Base-by-base conservation (phyloP, 1,284 basidiomycete species). In the Cystodermella granulosa region DNA sequence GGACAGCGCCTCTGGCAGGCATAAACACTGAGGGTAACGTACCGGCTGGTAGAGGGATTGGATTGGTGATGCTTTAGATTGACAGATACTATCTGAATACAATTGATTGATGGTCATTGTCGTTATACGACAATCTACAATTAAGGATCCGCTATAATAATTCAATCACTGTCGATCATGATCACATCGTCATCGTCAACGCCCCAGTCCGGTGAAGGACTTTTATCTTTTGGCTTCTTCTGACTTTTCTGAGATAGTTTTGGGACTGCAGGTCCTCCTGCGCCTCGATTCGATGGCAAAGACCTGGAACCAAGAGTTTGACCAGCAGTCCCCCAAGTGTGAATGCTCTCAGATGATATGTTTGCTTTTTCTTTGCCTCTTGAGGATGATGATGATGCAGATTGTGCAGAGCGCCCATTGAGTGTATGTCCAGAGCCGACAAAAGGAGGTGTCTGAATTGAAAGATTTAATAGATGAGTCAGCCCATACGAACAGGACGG, bases 1-100 rank as follows among this genome's bases (percentile, higher is more conserved):
- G 84, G 52, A 91, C 89, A n/a, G 70, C 80, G 6, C 75, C 80
- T 11, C 67, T 94, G 47, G 82, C 90, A 42, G 91, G 91, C 8
- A 65, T 83, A 51, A 72, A 70, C 17, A 53, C 73, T 5, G 67
- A 74, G 18, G 80, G 66, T 6, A 77, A 65, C 31, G 72, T 75
- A 16, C 64, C 73, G 14, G 70, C 80, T 23, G 88, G 88, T 22
- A 79, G 73, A 58, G 88, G 88, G 15, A 73, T 91, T 31, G 87
- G 88, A 13, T 81, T 91, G 14, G 86, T 89, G 18, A 91, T 91
- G 87, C 69, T 90, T 34, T 76, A 49, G 58, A 47, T 35, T 42
- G 16, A 18, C 18, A 8, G 4, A 23, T 18, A 15, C 21, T 7
- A 14, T 35, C 14, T 48, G 13, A 22, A 34, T 43, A 24, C 23